Percentiles rank a stretch among this genome's conserved stretches.
Conservation (phyloP, 2,329 filamentous ascomycete genomes). For the Paecilomyces fulvus region DNA sequence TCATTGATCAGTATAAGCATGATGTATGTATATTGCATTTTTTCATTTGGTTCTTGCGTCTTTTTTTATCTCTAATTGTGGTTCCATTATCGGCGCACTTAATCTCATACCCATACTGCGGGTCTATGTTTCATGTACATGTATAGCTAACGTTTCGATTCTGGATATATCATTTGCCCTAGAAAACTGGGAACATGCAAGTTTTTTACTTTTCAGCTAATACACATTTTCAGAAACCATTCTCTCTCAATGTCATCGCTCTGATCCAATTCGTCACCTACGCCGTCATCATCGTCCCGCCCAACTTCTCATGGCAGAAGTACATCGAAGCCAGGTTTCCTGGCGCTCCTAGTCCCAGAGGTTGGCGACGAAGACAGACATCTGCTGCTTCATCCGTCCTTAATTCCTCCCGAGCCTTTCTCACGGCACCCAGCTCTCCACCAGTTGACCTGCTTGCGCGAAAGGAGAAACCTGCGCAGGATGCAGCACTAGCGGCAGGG, state of each 20-base stretch:
- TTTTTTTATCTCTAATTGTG: not conserved
- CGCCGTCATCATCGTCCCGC: constrained; percentile 63
- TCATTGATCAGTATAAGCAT: constrained; percentile 28
- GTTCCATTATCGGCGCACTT: not conserved
- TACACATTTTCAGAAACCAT: constrained; percentile 40
- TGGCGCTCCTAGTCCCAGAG: constrained; percentile 41
- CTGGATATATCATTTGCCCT: not conserved
- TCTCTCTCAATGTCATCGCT: constrained; percentile 56
- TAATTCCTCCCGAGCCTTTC: not conserved
- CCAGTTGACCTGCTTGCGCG: constrained; percentile 20
- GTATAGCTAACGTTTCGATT: not conserved
- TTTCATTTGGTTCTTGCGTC: not conserved
- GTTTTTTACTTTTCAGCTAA: not conserved
- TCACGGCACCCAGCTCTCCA: constrained; percentile 13
- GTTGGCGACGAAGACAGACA: constrained; percentile 3
- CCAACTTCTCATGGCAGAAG: constrained; percentile 81
- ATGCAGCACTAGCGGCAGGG: constrained; percentile 18
- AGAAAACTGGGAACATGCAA: not conserved
- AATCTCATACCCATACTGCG: not conserved
- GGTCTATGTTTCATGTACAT: not conserved
- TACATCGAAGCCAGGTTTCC: constrained; percentile 69
- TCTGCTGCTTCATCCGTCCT: constrained; percentile 20
- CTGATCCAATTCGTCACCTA: constrained; percentile 72
- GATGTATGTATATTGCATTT: constrained; percentile 16
- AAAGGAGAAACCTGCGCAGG: constrained; percentile 14